Evolutionary conservation across 1,139 yeast species (phyloP).

Genomic region (Eremothecium sinecaudum): DNA sequence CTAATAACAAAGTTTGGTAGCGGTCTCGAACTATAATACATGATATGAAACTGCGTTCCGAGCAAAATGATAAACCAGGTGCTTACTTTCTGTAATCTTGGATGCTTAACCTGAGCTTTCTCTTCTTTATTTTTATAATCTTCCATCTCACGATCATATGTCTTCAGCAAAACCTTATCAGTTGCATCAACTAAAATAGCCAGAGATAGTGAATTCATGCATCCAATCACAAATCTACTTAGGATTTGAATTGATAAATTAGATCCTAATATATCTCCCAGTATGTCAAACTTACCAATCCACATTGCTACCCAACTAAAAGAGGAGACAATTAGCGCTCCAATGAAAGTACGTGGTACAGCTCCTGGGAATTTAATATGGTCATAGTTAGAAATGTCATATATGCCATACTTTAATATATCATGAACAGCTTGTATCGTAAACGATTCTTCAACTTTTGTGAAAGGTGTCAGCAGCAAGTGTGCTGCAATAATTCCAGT

Average conservation of each 20-base stretch:
- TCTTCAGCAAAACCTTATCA: constrained; percentile 11
- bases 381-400: constrained; percentile 47
- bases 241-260: constrained; percentile 37
- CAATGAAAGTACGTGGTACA: constrained; percentile 79
- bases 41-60: constrained; percentile 65
- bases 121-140: constrained; percentile 12
- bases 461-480: constrained; percentile 57
- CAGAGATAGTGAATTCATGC: constrained; percentile 34
- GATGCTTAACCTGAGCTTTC: neutral
- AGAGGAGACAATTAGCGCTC: constrained; percentile 50
- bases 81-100: neutral
- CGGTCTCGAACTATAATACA: constrained; percentile 70
- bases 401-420: constrained; percentile 53
- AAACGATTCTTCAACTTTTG: constrained; percentile 93
- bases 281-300: constrained; percentile 1
- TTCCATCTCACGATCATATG: too few species aligned
- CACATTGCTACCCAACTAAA: constrained; percentile 33
- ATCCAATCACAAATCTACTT: constrained; percentile 46
- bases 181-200: constrained; percentile 3
- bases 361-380: constrained; percentile 77
- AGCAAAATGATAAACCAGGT: constrained; percentile 51
- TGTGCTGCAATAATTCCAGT: too few species aligned
- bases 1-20: constrained; percentile 75
- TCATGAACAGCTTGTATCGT: constrained; percentile 87
- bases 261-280: neutral